Evolutionary conservation across 345 rosid genomes (phyloP), one percentile per base, ranked within the genome.

Genomic region (Salix suchowensis): DNA sequence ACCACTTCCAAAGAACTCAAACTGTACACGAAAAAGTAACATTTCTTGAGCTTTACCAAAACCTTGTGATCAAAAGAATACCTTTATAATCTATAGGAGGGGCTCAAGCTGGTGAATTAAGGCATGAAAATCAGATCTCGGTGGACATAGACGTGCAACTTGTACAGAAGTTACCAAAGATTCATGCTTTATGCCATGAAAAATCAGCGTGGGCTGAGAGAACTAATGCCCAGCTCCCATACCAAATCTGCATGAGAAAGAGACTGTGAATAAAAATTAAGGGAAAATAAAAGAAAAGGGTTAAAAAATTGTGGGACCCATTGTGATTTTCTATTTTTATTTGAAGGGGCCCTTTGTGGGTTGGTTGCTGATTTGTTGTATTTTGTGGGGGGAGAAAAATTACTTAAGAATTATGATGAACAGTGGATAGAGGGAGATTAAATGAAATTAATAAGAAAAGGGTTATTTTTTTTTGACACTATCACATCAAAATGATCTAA

Each of bases 161-260:
- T 65, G 36, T 26, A 42, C 46, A 36, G 28, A 74, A 67, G n/a
- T 67, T 70, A 70, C 15, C 16, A 74, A 74, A 23, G 65, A 76
- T 71, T 60, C 32, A 82, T 23, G 76, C 78, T 77, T 79, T n/a
- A 78, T 58, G 60, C 44, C 68, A 69, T 48, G 73, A 70, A 21
- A 58, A 58, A 58, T 23, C 44, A 70, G 32, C 28, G 65, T 21
- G 30, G 62, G 19, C 44, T 36, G 7, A 23, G 62, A 58, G 62
- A 58, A 24, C 36, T 39, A 54, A 21, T 18, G 46, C 78, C 66
- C 58, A 37, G 74, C 70, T 80, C 80, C 65, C 69, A 71, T 75
- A 52, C 65, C 74, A 80, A 4, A 72, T 82, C 75, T 81, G 84
- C 84, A 68, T 76, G 77, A 74, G 75, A 74, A 79, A 71, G 73